Evolutionary conservation across 192 early-diverging fungal genomes (phyloP).

Genomic region (Podila clonocystis): DNA sequence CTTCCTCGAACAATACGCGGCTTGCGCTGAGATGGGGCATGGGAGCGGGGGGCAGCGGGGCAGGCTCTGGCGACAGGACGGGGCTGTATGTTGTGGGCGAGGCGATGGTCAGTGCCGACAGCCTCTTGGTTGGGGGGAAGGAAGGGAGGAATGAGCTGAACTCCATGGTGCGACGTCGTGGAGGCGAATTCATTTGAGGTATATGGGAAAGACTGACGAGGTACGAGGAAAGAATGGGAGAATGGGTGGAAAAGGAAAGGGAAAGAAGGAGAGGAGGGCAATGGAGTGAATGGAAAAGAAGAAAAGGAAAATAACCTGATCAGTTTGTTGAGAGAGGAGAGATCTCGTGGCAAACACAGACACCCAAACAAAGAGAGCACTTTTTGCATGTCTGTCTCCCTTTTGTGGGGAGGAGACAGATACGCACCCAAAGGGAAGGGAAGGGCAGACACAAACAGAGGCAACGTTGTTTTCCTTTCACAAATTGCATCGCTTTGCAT

Average conservation of each 20-base stretch:
- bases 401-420: too few relatives aligned
- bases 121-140: constrained; percentile 43
- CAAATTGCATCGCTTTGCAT: too few relatives aligned
- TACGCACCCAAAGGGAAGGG: too few relatives aligned
- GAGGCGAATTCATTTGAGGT: neutral
- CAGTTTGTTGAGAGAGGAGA: neutral
- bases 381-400: too few relatives aligned
- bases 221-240: neutral
- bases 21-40: constrained; percentile 50
- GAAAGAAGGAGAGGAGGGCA: neutral
- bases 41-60: constrained; percentile 35
- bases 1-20: constrained; percentile 44
- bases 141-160: constrained; percentile 46
- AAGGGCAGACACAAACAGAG: too few relatives aligned
- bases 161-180: constrained; percentile 20
- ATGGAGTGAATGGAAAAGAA: too few relatives aligned
- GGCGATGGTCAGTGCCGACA: constrained; percentile 40
- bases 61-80: constrained; percentile 35
- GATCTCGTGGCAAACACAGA: constrained; percentile 3
- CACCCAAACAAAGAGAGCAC: neutral
- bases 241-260: neutral
- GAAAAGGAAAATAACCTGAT: neutral
- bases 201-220: neutral
- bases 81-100: constrained; percentile 30
- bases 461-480: too few relatives aligned